Evolutionary conservation across 805 yeast species (phyloP).

Genomic region (Starmera caribaea): DNA sequence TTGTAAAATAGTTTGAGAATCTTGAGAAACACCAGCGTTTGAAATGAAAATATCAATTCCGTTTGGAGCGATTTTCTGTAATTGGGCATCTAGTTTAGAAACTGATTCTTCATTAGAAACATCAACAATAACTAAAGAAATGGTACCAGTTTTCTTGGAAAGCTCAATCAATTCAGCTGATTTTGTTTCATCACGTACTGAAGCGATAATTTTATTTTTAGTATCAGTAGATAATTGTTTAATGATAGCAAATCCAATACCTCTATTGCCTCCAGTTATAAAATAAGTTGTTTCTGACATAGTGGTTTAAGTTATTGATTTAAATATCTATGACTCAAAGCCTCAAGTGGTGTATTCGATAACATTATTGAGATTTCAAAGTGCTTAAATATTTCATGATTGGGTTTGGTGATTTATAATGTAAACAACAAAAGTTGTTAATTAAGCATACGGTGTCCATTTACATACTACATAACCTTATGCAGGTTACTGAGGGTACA

Average conservation of each 20-base stretch:
- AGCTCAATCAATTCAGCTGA: slow-evolving; percentile 5
- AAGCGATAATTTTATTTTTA: not conserved
- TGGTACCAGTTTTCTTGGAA: slow-evolving; percentile 6
- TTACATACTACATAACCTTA: too few relatives aligned
- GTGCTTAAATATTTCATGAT: too few relatives aligned
- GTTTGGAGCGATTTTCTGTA: slow-evolving; percentile 3
- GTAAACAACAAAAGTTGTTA: too few relatives aligned
- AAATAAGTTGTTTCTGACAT: slow-evolving; percentile 4
- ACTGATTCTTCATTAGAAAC: slow-evolving; percentile 8
- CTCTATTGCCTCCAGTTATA: slow-evolving; percentile 2
- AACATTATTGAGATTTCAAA: too few relatives aligned
- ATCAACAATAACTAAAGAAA: slow-evolving; percentile 13
- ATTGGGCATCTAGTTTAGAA: slow-evolving; percentile 1
- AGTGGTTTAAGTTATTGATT: too few relatives aligned
- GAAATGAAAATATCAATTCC: slow-evolving; percentile 16
- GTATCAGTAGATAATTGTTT: not conserved
- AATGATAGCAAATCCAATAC: not conserved
- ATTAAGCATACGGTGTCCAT: too few relatives aligned
- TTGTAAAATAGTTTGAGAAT: not conserved
- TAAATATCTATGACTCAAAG: too few relatives aligned
- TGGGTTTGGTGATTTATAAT: too few relatives aligned
- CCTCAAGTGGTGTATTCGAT: too few relatives aligned
- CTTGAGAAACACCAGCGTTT: slow-evolving; percentile 14
- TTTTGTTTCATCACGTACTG: slow-evolving; percentile 4
- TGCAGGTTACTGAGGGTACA: too few relatives aligned